phyloP scores from a whole-genome alignment of 225 moss, liverwort and hornwort genomes.

The Takakia lepidozioides region DNA sequence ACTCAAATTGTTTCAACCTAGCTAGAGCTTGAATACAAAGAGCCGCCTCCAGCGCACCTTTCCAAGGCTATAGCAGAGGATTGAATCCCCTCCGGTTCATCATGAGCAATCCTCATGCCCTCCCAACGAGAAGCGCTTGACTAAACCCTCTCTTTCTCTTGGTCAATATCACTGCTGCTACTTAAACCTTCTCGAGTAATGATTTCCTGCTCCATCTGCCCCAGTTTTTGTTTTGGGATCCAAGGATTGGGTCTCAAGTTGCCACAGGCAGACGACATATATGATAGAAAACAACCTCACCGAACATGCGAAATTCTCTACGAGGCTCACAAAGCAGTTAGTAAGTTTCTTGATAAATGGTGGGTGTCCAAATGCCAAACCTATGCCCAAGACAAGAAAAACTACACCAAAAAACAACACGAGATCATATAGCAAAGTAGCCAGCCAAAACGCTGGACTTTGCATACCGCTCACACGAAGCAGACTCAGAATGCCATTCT shows the following conservation, averaged over 20 bases:
- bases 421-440: slow-evolving; percentile 62
- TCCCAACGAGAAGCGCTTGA: slow-evolving; percentile 67
- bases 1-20: no score
- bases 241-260: slow-evolving; percentile 52
- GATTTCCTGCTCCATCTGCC: slow-evolving; percentile 23
- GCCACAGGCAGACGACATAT: slow-evolving; percentile 59
- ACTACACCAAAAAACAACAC: slow-evolving; percentile 43
- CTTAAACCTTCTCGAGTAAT: slow-evolving; percentile 36
- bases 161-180: slow-evolving; percentile 42
- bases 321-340: slow-evolving; percentile 3
- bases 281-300: slow-evolving; percentile 31
- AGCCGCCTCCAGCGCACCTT: no score
- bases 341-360: slow-evolving; percentile 88
- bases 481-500: slow-evolving; percentile 52
- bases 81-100: slow-evolving; percentile 70
- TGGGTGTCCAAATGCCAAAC: slow-evolving; percentile 62
- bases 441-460: slow-evolving; percentile 77
- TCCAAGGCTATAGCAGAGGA: slow-evolving; percentile 71
- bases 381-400: slow-evolving; percentile 48
- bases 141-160: slow-evolving; percentile 73
- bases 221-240: slow-evolving; percentile 53
- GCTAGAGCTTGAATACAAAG: no score
- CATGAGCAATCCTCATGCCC: slow-evolving; percentile 48
- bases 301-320: neutral
- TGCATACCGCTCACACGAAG: slow-evolving; percentile 81